phyloP scores from a whole-genome alignment of 495 filamentous ascomycete genomes.

The Aspergillus steynii region DNA sequence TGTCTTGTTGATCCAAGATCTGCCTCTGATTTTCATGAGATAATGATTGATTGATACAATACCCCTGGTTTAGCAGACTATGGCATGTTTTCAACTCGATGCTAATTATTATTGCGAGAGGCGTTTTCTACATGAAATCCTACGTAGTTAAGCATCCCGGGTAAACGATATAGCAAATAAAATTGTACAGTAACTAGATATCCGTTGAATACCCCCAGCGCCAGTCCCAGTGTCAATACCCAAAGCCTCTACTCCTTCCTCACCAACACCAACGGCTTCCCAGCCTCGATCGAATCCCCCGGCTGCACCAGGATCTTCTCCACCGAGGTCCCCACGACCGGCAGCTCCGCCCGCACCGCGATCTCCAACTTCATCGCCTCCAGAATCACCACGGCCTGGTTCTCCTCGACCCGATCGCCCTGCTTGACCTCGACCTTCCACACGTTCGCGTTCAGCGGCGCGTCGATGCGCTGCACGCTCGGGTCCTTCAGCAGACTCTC shows the following conservation, averaged over 20 bases:
- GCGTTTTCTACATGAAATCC: no score
- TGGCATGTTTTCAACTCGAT: no score
- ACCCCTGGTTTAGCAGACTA: no score
- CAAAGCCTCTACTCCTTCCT: conserved; percentile 12
- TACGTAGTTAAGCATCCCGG: no score
- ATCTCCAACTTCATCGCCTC: conserved; percentile 63
- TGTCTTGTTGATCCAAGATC: no score
- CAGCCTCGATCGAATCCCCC: conserved; percentile 42
- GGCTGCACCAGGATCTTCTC: conserved; percentile 44
- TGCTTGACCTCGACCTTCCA: conserved; percentile 56
- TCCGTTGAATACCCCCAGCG: no score
- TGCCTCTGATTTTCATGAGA: no score
- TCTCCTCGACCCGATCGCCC: conserved; percentile 35
- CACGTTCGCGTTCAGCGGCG: conserved; percentile 55
- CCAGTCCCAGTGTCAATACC: no score
- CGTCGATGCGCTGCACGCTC: conserved; percentile 40
- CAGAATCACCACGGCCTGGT: conserved; percentile 41
- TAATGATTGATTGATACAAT: no score
- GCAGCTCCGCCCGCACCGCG: conserved; percentile 31
- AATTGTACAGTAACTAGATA: no score
- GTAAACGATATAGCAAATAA: no score
- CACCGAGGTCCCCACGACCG: conserved; percentile 25
- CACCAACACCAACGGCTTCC: conserved; percentile 34
- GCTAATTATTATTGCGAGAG: no score
- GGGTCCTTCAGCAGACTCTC: conserved; percentile 46